phyloP scores from a whole-genome alignment of 129 eudicot species.

The Helianthus tuberosus region DNA sequence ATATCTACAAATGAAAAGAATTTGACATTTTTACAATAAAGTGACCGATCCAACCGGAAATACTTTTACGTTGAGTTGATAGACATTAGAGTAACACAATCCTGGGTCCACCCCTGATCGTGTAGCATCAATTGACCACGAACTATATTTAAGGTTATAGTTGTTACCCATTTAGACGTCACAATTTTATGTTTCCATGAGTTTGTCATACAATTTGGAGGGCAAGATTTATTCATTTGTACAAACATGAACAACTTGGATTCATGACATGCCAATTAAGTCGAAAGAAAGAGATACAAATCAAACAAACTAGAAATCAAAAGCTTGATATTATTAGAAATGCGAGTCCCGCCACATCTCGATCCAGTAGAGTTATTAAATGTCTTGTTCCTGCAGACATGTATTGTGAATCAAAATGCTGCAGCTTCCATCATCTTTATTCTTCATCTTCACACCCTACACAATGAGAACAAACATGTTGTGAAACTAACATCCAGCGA shows the following conservation, averaged over 20 bases:
- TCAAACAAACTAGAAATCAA: background rate
- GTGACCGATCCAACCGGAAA: too few species aligned
- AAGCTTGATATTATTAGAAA: background rate
- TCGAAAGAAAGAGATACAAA: background rate
- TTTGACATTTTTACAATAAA: too few species aligned
- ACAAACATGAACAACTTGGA: background rate
- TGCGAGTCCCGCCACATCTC: background rate
- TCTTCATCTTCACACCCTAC: background rate
- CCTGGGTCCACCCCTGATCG: too few species aligned
- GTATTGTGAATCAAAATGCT: background rate
- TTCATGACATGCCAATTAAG: background rate
- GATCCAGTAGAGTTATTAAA: background rate
- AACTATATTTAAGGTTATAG: too few species aligned
- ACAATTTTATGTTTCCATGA: background rate
- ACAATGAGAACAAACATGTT: background rate
- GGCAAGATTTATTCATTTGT: background rate
- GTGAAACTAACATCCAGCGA: background rate
- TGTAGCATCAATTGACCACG: too few species aligned
- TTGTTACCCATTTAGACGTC: background rate
- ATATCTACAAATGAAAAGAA: too few species aligned
- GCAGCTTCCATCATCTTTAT: background rate
- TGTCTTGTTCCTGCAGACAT: background rate
- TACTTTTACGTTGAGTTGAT: too few species aligned
- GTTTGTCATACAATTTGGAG: background rate
- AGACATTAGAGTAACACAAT: too few species aligned